Base-by-base conservation (phyloP, 768 basidiomycete species). In the Serendipita indica region DNA sequence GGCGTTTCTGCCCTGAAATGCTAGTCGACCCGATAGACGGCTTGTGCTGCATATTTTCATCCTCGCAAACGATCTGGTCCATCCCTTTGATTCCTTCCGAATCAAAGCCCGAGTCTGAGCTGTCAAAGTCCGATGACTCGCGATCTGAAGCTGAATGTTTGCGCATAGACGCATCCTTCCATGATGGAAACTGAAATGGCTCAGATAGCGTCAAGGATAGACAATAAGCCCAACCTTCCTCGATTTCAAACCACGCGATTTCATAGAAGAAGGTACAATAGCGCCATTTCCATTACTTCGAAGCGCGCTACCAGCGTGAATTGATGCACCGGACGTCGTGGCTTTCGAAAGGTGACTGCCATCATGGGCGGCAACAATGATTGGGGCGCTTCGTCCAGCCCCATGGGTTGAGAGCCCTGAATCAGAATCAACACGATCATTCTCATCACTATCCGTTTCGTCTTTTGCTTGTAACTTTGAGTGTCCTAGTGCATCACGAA, bases 51-150 rank as follows among this genome's bases (percentile, higher is more conserved):
- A 22, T 60, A 27, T 63, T 63, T 20, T 63, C 65, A 27, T 66
- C 69, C 25, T 64, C 62, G 7, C 64, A 67, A 3, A 62, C 62
- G 39, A 61, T 58, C 33, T 18, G 39, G 32, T 18, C 62, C 63
- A 22, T 59, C 63, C 3, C 34, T 32, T 7, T 37, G 61, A 3
- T 60, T n/a, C 45, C 25, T 18, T 25, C 59, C 52, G 73, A 68
- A 62, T 85, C 84, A 62, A 81, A 74, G n/a, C 74, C 81, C 33
- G 84, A 86, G 68, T 87, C 83, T 6, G 86, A 89, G 65, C 83
- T 89, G 67, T 87, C 84, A 63, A 84, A 87, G 2, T 81, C 84
- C 2, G 75, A 75, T n/a, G 79, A 79, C 2, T 78, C 75, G 28
- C 74, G 72, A 33, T 67, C 69, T 13, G 65, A 69, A 34, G 61